A percentile compares a stretch with the other conserved stretches of the same genome.
Evolutionary conservation across 805 yeast species (phyloP).

Genomic region (Starmerella stellata): DNA sequence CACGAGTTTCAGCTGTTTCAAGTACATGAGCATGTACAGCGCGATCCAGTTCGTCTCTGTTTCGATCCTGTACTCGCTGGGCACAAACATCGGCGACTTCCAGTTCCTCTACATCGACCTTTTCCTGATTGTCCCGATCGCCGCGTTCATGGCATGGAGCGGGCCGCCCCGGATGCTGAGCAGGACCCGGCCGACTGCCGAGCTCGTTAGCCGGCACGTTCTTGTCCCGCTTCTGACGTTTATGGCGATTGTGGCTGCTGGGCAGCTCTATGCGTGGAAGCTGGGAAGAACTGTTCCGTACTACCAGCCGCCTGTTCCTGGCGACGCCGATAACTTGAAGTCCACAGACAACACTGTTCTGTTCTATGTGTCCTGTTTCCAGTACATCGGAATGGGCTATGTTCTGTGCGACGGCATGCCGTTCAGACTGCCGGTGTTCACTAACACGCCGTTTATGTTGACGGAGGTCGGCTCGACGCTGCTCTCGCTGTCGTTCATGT

Average conservation of each 20-base stretch:
- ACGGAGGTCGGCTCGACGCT: constrained; percentile 37
- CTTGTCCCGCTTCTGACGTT: constrained; percentile 67
- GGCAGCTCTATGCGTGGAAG: constrained; percentile 62
- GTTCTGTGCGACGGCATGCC: constrained; percentile 89
- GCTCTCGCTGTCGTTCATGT: constrained; percentile 39
- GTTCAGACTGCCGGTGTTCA: constrained; percentile 55
- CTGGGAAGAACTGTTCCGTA: constrained; percentile 32
- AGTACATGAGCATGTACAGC: constrained; percentile 90
- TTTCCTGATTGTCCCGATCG: constrained; percentile 78
- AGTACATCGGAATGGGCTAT: constrained; percentile 68
- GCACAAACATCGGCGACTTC: constrained; percentile 89
- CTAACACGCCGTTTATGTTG: constrained; percentile 48
- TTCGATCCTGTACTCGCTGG: constrained; percentile 64
- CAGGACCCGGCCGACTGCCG: constrained; percentile 78
- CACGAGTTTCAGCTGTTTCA: constrained; percentile 91
- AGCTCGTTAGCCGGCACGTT: constrained; percentile 74
- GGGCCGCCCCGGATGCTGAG: constrained; percentile 46
- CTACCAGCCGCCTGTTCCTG: constrained; percentile 69
- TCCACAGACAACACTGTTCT: constrained; percentile 80
- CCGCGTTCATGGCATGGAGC: constrained; percentile 95
- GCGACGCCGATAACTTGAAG: constrained; percentile 60
- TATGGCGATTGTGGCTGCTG: constrained; percentile 40
- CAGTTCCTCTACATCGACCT: constrained; percentile 90
- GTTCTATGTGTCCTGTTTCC: constrained; percentile 68
- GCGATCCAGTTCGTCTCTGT: constrained; percentile 91